phyloP scores from a whole-genome alignment of 257 asterid species.

The Solanum medicagineum region DNA sequence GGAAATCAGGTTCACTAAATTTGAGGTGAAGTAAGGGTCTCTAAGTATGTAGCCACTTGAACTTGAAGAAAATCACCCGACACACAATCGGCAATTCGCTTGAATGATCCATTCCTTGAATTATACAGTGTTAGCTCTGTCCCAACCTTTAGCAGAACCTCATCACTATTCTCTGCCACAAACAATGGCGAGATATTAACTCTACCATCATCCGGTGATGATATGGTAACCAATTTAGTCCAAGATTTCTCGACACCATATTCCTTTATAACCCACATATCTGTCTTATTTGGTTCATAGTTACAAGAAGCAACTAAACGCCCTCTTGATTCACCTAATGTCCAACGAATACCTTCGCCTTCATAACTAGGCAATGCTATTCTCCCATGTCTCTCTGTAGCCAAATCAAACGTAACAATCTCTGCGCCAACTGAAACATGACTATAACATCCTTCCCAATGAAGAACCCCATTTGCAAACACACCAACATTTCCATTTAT shows the following conservation, averaged over 20 bases:
- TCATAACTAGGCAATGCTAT: background rate
- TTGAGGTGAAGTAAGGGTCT: slow-evolving; percentile 18
- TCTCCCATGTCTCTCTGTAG: background rate
- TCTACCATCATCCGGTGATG: background rate
- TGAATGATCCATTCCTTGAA: background rate
- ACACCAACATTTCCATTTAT: background rate
- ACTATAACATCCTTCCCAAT: slow-evolving; percentile 10
- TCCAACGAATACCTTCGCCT: background rate
- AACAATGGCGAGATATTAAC: background rate
- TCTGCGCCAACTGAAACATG: background rate
- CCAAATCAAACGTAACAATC: slow-evolving; percentile 7
- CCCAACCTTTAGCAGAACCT: background rate
- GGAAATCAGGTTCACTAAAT: background rate
- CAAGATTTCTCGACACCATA: slow-evolving; percentile 24
- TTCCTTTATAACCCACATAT: slow-evolving; percentile 31
- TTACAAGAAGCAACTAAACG: slow-evolving; percentile 4
- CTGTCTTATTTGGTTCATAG: background rate
- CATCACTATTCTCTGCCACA: slow-evolving; percentile 15
- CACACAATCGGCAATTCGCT: background rate
- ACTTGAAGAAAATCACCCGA: background rate
- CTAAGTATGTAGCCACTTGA: slow-evolving; percentile 5
- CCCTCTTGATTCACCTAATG: slow-evolving; percentile 6
- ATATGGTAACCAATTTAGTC: slow-evolving; percentile 10
- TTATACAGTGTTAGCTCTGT: slow-evolving; percentile 8
- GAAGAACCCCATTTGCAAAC: slow-evolving; percentile 11